Base-by-base conservation (phyloP, 208 protist species). In the Endotrypanum monterogeii region DNA sequence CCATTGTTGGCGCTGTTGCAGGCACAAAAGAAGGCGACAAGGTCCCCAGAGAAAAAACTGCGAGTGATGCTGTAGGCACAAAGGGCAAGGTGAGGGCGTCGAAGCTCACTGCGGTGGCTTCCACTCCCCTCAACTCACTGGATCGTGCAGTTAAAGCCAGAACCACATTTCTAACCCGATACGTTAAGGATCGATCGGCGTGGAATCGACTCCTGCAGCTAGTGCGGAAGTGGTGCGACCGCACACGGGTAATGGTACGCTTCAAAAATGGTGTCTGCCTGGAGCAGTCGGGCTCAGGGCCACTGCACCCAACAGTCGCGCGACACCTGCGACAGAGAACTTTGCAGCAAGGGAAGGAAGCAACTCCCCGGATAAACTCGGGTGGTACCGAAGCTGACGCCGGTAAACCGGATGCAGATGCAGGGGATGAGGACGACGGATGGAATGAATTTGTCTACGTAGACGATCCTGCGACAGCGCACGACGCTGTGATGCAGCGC, bases 161-260 rank as follows among this genome's bases (percentile, higher is more conserved):
- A n/a, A 25, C 57, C 30, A 57, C 71, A 23, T n/a, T 86, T 3
- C 61, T 90, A 18, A 65, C 80, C 23, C 69, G 70, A 20, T 74
- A 78, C 48, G 66, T 78, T 18, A 68, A 74, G 41, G 44, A 46
- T 23, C 51, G 74, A 28, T 79, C 86, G 3, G 66, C 60, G 54
- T 72, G 81, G 62, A 77, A 82, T 44, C 78, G 77, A 25, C 71
- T 83, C 65, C 70, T 77, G 41, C 78, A 83, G 65, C 71, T 79
- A 46, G 82, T 89, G 50, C 73, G 73, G 0, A 83, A 91, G 82
- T 91, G 87, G 87, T 84, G 80, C 51, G 87, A 91, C 57, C 80
- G 87, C 37, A 79, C 74, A 16, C 69, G 67, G 20, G 62, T 87
- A 25, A 80, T 79, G 67, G 67, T 82, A 4, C 81, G 68, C 48